Percentiles rank a stretch among this genome's conserved stretches.
These are phyloP conservation scores for Ustilago hordei DNA, from an alignment of 1,284 basidiomycete genomes.

Conservation along the genomic window DNA sequence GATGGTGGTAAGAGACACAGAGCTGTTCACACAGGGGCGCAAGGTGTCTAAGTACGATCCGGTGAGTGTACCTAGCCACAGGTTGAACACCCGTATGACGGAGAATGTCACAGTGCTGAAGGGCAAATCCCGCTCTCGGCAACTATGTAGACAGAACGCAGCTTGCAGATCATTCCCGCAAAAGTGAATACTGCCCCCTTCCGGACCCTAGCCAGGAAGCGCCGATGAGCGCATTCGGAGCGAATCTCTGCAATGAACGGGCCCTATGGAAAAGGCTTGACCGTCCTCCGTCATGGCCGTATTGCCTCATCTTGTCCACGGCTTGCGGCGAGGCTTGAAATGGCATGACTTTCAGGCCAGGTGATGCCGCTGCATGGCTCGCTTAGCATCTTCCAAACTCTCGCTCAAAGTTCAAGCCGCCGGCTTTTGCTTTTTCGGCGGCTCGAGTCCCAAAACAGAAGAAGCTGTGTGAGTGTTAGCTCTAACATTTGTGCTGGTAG, in stretches of 20 bases:
- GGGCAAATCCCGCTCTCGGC: neutral
- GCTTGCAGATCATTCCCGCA: slow-evolving; percentile 7
- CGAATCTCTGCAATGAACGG: slow-evolving; percentile 3
- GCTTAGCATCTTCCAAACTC: neutral
- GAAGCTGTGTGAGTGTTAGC: neutral
- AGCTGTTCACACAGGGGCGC: neutral
- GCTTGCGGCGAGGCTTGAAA: neutral
- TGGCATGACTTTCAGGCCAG: slow-evolving; percentile 10
- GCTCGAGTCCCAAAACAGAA: neutral
- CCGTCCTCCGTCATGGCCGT: neutral
- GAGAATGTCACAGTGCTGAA: slow-evolving; percentile 4
- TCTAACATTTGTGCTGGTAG: neutral
- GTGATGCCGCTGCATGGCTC: slow-evolving; percentile 7
- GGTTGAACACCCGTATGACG: neutral
- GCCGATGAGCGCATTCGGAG: neutral
- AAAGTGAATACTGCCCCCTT: neutral
- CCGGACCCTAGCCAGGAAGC: slow-evolving; percentile 7
- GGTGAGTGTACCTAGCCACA: neutral
- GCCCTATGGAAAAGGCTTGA: neutral
- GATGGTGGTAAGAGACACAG: slow-evolving; percentile 1
- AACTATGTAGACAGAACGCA: slow-evolving; percentile 1
- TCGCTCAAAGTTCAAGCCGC: slow-evolving; percentile 4
- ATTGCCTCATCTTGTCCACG: neutral
- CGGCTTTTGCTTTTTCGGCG: neutral
- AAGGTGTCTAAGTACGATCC: neutral